Evolutionary conservation across 2,329 filamentous ascomycete genomes (phyloP), one percentile per base, ranked within the genome.

Genomic region (Talaromyces albobiverticillius): DNA sequence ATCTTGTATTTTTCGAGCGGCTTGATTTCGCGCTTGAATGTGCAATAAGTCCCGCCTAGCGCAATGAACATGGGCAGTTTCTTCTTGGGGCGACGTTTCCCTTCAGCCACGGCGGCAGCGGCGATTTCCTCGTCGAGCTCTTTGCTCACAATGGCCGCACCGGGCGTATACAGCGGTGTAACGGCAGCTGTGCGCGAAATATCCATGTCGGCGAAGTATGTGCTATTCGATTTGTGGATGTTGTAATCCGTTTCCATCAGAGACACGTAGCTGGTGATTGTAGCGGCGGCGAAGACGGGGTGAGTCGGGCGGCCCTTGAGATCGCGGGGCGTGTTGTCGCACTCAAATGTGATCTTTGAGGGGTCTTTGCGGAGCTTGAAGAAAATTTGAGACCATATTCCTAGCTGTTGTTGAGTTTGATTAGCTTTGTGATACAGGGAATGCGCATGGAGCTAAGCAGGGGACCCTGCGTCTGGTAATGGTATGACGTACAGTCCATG

Each of bases 131-230:
- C 69, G 25, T 78, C 74, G 59, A 87, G 77, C 75, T 71, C 73
- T 38, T 77, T 73, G 64, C 77, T 73, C 38, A 85, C 71, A 25
- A 74, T 68, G 13, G 75, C 71, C 52, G 86, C 75, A 1, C 84
- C 84, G 0, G 81, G 79, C 18, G 79, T 81, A 51, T 87, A 76
- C 2, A 92, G 74, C 60, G 85, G 83, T 46, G 85, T 87, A 51
- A 95, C 84, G 8, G 94, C 82, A 60, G 95, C 89, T 0, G 88
- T 88, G 54, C 94, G 88, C 36, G 87, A 84, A 56, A 93, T 82
- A 71, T 95, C 91, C 60, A 95, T 84, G 71, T 95, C 90, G 60
- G 85, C 78, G 68, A 95, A 95, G 76, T 95, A 95, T 26, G 91
- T 95, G 62, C 82, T 84, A 75, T 91, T 90, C 58, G 85, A 86